Base-by-base conservation (phyloP, 148 eudicot genomes). In the Camellia lanceoleosa region DNA sequence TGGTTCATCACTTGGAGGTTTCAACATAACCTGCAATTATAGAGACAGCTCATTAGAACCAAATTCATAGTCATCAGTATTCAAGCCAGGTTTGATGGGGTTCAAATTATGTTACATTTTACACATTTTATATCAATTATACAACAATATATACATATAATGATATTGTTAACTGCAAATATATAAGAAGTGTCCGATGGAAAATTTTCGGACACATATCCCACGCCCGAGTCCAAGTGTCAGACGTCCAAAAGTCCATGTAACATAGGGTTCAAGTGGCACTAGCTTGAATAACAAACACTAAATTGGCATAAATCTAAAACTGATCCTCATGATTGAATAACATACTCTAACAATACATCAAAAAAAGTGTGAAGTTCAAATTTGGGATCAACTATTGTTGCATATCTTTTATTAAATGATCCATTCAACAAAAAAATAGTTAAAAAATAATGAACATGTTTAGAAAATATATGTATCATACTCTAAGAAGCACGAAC, bases 1-100 rank as follows among this genome's bases (percentile, higher is more conserved):
- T 43, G 94, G 97, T 67, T 93, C 94, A 62, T 91, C 94, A 68
- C 98, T 93, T 54, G 98, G 98, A 60, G 97, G 98, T 68, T 95
- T 95, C 89, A 95, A 85, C 98, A 95, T 95, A 19, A 93, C 98
- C 98, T 95, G 87, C 68, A 75, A 73, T 58, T 49, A 3, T 68
- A 75, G 16, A 16, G 42, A 6, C 16, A 43, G 9, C 4, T 71
- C n/a, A 71, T 15, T 55, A 76, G 47, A 76, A 55, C 68, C 38
- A 9, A 61, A 44, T 44, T 56, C 46, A 61, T 12, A 52, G 44
- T 74, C 20, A 30, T 59, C 30, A 20, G 15, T 11, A 43, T 12
- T 3, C 8, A 38, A 55, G 20, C 5, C 5, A 43, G 10, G 19
- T 20, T 43, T 30, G 38, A 30, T 30, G 38, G 38, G 38, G 38